Conservation (phyloP, 208 protist genomes). For the Strigomonas galati region DNA sequence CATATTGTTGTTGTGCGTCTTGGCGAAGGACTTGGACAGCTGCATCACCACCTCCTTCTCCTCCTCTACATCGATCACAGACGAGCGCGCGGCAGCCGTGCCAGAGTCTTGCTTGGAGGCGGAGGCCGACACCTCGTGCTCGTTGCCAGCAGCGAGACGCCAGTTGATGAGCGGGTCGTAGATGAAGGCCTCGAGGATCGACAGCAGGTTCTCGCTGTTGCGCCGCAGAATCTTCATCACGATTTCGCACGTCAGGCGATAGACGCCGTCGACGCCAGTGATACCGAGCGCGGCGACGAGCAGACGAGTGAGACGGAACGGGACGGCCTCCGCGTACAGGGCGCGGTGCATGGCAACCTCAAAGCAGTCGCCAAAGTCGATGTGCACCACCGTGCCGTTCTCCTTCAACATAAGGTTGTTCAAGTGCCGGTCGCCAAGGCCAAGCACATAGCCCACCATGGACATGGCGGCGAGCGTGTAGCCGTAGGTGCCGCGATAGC, state of each 20-base stretch:
- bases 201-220: slow-evolving; percentile 98
- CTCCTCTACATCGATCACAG: slow-evolving; percentile 17
- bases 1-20: slow-evolving; percentile 21
- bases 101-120: not conserved
- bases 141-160: slow-evolving; percentile 85
- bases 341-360: slow-evolving; percentile 99
- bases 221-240: slow-evolving; percentile 98
- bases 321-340: slow-evolving; percentile 99
- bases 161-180: slow-evolving; percentile 99
- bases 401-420: slow-evolving; percentile 99
- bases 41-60: slow-evolving; percentile 61
- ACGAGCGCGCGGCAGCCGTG: slow-evolving; percentile 7
- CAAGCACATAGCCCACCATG: slow-evolving; percentile 98
- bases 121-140: slow-evolving; percentile 25
- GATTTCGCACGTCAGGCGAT: slow-evolving; percentile 96
- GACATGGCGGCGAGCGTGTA: slow-evolving; percentile 99
- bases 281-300: slow-evolving; percentile 98
- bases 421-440: slow-evolving; percentile 99
- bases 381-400: slow-evolving; percentile 98
- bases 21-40: slow-evolving; percentile 69
- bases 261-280: slow-evolving; percentile 98
- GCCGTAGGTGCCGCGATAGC: slow-evolving; percentile 97
- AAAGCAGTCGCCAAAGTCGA: slow-evolving; percentile 99
- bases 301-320: slow-evolving; percentile 99
- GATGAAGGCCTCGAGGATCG: slow-evolving; percentile 99